Percentiles rank a stretch among this genome's conserved stretches.
Evolutionary conservation across 2,329 filamentous ascomycete genomes (phyloP).

Genomic region (Colletotrichum liaoningense): DNA sequence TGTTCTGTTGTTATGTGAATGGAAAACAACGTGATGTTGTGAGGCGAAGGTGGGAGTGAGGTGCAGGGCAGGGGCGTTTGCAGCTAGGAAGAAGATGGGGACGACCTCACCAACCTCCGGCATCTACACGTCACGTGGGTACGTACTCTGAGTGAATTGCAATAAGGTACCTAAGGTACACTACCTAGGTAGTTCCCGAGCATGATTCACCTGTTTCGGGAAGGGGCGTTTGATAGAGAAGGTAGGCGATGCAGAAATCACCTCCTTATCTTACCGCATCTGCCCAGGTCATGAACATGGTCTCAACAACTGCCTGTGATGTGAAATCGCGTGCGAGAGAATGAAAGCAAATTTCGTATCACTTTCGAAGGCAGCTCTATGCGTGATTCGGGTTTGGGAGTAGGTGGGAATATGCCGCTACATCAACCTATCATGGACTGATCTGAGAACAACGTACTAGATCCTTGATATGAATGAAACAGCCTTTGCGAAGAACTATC

Average conservation of each 20-base stretch:
- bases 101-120: background rate
- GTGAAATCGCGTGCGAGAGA: background rate
- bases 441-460: background rate
- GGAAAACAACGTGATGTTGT: background rate
- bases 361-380: too few species aligned
- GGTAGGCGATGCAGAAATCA: background rate
- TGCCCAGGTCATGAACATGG: background rate
- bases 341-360: too few species aligned
- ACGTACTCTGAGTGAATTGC: background rate
- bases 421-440: too few species aligned
- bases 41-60: background rate
- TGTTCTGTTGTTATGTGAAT: too few species aligned
- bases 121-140: background rate
- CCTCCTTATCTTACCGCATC: background rate
- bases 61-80: background rate
- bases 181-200: too few species aligned
- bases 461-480: background rate
- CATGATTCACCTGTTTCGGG: background rate
- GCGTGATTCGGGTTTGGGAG: too few species aligned
- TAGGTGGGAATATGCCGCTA: too few species aligned
- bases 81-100: background rate
- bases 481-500: background rate
- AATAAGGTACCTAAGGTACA: background rate
- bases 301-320: background rate
- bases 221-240: background rate